phyloP scores from a whole-genome alignment of 768 basidiomycete species.

The Coprinopsis sp. region DNA sequence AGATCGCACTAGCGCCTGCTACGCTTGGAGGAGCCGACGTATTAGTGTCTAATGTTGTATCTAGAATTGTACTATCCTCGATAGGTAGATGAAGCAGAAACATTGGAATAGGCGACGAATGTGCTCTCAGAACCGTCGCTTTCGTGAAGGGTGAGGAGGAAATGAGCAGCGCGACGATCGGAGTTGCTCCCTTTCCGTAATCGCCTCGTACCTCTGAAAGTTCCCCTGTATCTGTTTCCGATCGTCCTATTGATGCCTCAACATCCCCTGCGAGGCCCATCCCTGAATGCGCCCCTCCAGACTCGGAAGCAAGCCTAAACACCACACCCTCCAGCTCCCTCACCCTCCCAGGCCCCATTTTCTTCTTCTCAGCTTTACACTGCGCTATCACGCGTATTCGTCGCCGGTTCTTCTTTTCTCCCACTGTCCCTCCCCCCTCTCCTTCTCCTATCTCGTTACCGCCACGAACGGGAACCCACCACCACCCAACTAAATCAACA shows the following conservation, averaged over 20 bases:
- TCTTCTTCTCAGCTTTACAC: slow-evolving; percentile 89
- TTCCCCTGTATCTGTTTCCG: too few relatives aligned
- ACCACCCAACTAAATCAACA: slow-evolving; percentile 87
- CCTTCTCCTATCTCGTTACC: not conserved
- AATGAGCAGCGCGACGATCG: slow-evolving; percentile 63
- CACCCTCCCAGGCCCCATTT: slow-evolving; percentile 71
- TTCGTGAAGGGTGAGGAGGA: slow-evolving; percentile 81
- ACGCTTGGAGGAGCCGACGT: too few relatives aligned
- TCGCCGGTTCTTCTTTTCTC: slow-evolving; percentile 26
- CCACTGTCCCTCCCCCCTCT: not conserved
- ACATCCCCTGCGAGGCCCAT: too few relatives aligned
- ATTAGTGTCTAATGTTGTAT: too few relatives aligned
- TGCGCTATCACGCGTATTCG: slow-evolving; percentile 78
- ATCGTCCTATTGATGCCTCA: too few relatives aligned
- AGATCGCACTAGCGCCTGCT: too few relatives aligned
- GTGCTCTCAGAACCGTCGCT: slow-evolving; percentile 61
- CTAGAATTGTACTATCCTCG: too few relatives aligned
- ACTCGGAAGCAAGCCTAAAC: slow-evolving; percentile 39
- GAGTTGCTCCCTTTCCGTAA: too few relatives aligned
- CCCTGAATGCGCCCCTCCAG: too few relatives aligned
- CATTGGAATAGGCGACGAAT: slow-evolving; percentile 73
- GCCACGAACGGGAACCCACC: slow-evolving; percentile 65
- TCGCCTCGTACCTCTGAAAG: too few relatives aligned
- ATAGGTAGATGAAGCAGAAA: slow-evolving; percentile 72
- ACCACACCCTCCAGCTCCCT: slow-evolving; percentile 92